Conservation (phyloP, 2,329 filamentous ascomycete species). For the Falciphora oryzae region DNA sequence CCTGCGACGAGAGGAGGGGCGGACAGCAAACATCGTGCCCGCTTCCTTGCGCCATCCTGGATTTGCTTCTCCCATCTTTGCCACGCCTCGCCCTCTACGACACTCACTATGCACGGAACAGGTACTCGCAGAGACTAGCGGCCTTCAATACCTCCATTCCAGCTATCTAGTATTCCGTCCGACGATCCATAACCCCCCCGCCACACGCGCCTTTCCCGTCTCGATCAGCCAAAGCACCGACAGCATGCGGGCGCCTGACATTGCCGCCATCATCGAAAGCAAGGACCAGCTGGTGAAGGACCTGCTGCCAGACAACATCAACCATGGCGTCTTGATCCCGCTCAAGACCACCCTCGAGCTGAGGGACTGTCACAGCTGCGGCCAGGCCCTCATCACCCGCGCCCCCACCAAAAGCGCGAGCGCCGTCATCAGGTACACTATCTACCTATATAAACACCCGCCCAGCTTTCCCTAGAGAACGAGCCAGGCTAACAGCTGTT, state of each 20-base stretch:
- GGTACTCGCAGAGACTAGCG: slow-evolving; percentile 1
- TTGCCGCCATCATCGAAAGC: slow-evolving; percentile 19
- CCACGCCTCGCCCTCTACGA: not conserved
- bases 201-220: not conserved
- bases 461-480: not conserved
- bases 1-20: not conserved
- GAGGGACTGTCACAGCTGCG: slow-evolving; percentile 50
- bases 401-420: slow-evolving; percentile 68
- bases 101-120: not conserved
- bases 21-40: not conserved
- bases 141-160: not conserved
- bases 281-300: slow-evolving; percentile 27
- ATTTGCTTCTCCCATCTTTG: not conserved
- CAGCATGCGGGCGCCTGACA: slow-evolving; percentile 16
- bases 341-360: slow-evolving; percentile 61
- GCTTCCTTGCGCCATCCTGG: not conserved
- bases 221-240: slow-evolving; percentile 3
- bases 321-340: slow-evolving; percentile 49
- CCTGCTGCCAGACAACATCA: slow-evolving; percentile 28
- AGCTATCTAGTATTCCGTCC: not conserved
- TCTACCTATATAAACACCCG: not conserved
- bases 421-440: slow-evolving; percentile 62
- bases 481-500: not conserved
- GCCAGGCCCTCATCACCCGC: slow-evolving; percentile 64
- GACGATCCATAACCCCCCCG: not conserved